Evolutionary conservation across 2,329 filamentous ascomycete species (phyloP), one percentile per base, ranked within the genome.

Genomic region (Thermoascus crustaceus): DNA sequence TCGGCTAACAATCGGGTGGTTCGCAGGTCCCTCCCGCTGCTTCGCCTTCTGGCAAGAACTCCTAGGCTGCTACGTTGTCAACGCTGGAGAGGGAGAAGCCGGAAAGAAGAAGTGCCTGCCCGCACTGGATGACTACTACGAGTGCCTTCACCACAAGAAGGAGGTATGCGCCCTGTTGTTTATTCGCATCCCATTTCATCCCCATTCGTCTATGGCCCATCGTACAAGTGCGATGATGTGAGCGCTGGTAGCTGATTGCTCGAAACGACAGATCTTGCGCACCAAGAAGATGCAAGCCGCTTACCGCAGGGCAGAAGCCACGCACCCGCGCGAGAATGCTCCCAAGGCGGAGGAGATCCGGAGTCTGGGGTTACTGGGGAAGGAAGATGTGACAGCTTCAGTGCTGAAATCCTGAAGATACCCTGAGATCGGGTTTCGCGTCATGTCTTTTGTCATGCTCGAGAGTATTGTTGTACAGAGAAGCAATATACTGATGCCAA

Each of bases 21-120:
- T 32, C 37, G 23, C 54, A 82, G 78, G 78, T 55, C 75, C 75
- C 48, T 75, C 72, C 53, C 85, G 89, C 66, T 98, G 91, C 79
- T 96, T 94, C 72, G 85, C 88, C 60, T 98, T 95, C 78, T 98
- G 91, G 91, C 91, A 98, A 70, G 91, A 98, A 68, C 80, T 96
- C 48, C 83, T 98, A 61, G 87, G 87, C 55, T 98, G 91, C 78
- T 98, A 98, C 65, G 87, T 95, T 42, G 80, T 94, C 59, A 96
- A 96, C 71, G 86, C 86, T 37, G 76, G 74, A 47, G 71, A 82
- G 46, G 83, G 89, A 37, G 82, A 88, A 56, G 72, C 78, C 49
- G 85, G 85, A 50, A 91, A 88, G 71, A 82, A 80, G 64, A 94
- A 94, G 68, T 98, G 93, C 63, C 69, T 74, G 11, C 81, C 84